These are phyloP conservation scores for Suhomyces ambrosiae DNA, from an alignment of 1,139 yeast species.

Conservation along the genomic window DNA sequence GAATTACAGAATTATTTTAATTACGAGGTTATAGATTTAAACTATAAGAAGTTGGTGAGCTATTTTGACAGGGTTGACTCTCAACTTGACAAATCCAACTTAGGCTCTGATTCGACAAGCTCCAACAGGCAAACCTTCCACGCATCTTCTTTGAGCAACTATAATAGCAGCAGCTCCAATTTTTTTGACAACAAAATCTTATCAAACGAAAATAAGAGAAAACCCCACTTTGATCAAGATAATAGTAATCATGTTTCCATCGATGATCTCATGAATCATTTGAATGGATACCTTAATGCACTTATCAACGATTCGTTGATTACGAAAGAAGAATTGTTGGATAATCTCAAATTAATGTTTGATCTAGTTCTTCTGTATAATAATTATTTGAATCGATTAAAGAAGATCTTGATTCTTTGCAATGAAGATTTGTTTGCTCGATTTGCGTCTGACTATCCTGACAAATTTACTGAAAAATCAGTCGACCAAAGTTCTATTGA, in stretches of 20 bases:
- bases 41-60: constrained; percentile 47
- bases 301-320: constrained; percentile 69
- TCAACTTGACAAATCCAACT: constrained; percentile 18
- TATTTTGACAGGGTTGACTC: constrained; percentile 24
- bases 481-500: constrained; percentile 43
- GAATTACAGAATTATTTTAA: constrained; percentile 60
- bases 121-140: constrained; percentile 1
- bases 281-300: constrained; percentile 64
- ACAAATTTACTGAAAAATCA: constrained; percentile 37
- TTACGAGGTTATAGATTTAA: constrained; percentile 61
- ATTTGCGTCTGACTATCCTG: constrained; percentile 42
- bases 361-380: constrained; percentile 56
- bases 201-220: constrained; percentile 8
- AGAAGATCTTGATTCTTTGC: constrained; percentile 57
- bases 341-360: constrained; percentile 47
- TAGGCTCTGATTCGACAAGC: constrained; percentile 15
- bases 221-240: constrained; percentile 5
- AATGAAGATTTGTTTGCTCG: constrained; percentile 48
- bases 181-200: constrained; percentile 35
- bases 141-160: constrained; percentile 18
- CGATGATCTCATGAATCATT: constrained; percentile 49
- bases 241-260: constrained; percentile 38
- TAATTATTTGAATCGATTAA: constrained; percentile 54
- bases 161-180: constrained; percentile 31
- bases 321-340: constrained; percentile 59